These are phyloP conservation scores for Wickerhamiella lipophila DNA, from an alignment of 805 yeast genomes.

Conservation along the genomic window DNA sequence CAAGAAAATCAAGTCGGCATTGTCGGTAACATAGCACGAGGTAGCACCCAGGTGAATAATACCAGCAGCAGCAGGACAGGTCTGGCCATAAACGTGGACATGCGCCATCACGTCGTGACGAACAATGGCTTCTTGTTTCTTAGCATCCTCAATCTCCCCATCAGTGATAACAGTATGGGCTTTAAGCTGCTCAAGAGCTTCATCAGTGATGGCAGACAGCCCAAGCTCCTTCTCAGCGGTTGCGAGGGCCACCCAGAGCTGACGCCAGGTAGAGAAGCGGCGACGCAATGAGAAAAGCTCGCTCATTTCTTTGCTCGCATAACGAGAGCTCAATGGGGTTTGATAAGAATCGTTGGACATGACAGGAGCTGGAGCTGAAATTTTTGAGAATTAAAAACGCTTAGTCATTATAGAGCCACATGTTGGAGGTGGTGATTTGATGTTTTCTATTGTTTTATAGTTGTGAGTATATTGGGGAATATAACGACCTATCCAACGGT, in stretches of 20 bases:
- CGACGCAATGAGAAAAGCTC: slow-evolving; percentile 80
- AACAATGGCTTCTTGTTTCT: slow-evolving; percentile 90
- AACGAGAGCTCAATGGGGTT: slow-evolving; percentile 91
- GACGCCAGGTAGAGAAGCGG: slow-evolving; percentile 97
- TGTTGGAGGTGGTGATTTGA: neutral
- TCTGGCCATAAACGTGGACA: slow-evolving; percentile 86
- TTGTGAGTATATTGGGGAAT: too few relatives aligned
- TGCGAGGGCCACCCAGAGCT: slow-evolving; percentile 89
- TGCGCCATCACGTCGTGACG: slow-evolving; percentile 99
- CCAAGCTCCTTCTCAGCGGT: slow-evolving; percentile 92
- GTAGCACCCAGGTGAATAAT: slow-evolving; percentile 98
- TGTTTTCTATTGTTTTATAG: too few relatives aligned
- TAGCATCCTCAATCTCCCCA: slow-evolving; percentile 80
- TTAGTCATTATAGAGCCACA: neutral
- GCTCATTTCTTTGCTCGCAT: slow-evolving; percentile 97
- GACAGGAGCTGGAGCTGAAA: neutral
- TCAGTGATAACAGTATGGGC: slow-evolving; percentile 72
- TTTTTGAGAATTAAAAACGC: neutral
- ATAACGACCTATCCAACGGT: too few relatives aligned
- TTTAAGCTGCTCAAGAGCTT: slow-evolving; percentile 80
- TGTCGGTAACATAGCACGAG: slow-evolving; percentile 94
- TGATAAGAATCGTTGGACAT: slow-evolving; percentile 55
- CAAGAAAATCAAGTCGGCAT: slow-evolving; percentile 91
- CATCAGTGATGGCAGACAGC: slow-evolving; percentile 68
- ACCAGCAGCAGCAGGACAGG: slow-evolving; percentile 93